Evolutionary conservation across 2,329 filamentous ascomycete genomes (phyloP), one percentile per base, ranked within the genome.

Genomic region (Tolypocladium ophioglossoides): DNA sequence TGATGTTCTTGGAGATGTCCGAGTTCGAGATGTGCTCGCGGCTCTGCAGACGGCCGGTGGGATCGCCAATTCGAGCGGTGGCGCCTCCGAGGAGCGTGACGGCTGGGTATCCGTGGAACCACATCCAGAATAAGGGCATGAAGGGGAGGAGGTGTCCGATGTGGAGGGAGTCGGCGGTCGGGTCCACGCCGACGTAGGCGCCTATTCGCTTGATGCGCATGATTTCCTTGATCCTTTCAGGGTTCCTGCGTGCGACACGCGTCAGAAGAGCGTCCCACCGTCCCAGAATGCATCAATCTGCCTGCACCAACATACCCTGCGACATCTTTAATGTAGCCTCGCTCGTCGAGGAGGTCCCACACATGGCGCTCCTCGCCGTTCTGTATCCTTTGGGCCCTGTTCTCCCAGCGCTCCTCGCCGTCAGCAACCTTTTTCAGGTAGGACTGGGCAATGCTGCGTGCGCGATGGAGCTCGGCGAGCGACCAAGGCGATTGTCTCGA

Each of bases 81-180:
- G 86, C 84, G 61, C 86, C 85, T 49, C 87, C 87, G 55, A 91
- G 67, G 54, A 94, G 73, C 40, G 81, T 84, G 51, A 87, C 74
- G 30, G 85, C 78, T 35, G 80, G 75, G 66, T 86, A 85, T 27
- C 89, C 89, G 65, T 91, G 77, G 59, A 91, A 75, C 71, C 89
- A 90, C 74, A 91, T 80, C 86, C 88, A 92, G 72, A 90, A 91
- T 27, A 92, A 74, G 18, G 87, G 82, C 89, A 94, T 94, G 53
- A 92, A 75, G 24, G 89, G 86, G 16, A 94, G 74, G 7, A 95
- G 75, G 65, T 95, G 88, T 55, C 89, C 89, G 49, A 94, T 75
- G 63, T 95, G 89, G 56, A 94, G 74, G 2, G 89, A 94, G 54
- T 82, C 75, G 16, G 87, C 88, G 0, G 89, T 94, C 6, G 89